Percentiles rank a stretch among this genome's conserved stretches.
phyloP scores from a whole-genome alignment of 1,284 basidiomycete species.

The Fistulinella staudtii region DNA sequence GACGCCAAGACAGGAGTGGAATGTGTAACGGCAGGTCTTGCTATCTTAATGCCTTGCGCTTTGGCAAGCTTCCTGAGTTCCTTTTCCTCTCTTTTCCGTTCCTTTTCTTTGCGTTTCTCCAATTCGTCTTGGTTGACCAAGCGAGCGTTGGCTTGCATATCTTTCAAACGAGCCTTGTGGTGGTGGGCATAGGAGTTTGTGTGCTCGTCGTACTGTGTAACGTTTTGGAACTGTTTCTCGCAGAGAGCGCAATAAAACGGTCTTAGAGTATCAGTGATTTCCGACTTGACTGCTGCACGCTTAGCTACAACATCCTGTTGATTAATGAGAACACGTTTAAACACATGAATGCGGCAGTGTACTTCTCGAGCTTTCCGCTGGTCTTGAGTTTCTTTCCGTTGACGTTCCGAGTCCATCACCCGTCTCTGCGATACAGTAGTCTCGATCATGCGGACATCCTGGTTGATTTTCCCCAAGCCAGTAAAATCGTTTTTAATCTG shows the following conservation, averaged over 20 bases:
- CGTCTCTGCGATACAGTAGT: constrained; percentile 77
- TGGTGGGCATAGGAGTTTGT: constrained; percentile 82
- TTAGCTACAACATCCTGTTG: constrained; percentile 63
- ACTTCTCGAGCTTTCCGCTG: constrained; percentile 71
- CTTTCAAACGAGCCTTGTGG: constrained; percentile 71
- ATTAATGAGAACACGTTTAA: constrained; percentile 6
- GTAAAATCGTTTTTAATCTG: constrained; percentile 70
- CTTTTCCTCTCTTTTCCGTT: constrained; percentile 75
- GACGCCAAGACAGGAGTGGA: constrained; percentile 24
- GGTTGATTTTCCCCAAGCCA: constrained; percentile 70
- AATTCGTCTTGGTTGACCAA: constrained; percentile 57
- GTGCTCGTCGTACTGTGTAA: constrained; percentile 81
- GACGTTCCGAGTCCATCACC: constrained; percentile 71
- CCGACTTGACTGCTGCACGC: constrained; percentile 57
- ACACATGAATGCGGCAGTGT: constrained; percentile 2
- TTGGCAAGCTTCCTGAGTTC: constrained; percentile 75
- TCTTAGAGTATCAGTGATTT: constrained; percentile 62
- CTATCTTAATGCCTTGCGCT: constrained; percentile 70
- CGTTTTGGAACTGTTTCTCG: constrained; percentile 79
- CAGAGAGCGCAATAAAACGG: constrained; percentile 78
- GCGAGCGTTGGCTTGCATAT: constrained; percentile 69
- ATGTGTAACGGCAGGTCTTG: constrained; percentile 39
- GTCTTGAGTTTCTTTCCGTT: constrained; percentile 71
- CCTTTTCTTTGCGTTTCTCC: constrained; percentile 75
- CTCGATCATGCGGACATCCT: constrained; percentile 78